Evolutionary conservation across 2,329 filamentous ascomycete genomes (phyloP), one percentile per base, ranked within the genome.

Genomic region (Claviceps africana): DNA sequence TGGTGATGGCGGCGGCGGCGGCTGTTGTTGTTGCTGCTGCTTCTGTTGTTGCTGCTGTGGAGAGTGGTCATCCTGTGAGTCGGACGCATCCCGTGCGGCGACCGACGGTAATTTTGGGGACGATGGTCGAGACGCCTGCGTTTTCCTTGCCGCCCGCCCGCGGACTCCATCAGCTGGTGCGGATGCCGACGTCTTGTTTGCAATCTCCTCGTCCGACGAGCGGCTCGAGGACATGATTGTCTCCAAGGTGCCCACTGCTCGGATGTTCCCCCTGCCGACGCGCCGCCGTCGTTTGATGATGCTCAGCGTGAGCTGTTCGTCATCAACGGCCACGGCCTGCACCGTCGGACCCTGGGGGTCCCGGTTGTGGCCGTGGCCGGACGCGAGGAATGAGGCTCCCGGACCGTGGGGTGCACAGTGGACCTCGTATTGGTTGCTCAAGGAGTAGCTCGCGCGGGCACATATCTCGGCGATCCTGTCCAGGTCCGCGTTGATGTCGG

Each of bases 381-480:
- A 61, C 2, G 64, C 56, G 19, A 72, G 48, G 54, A 80, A 78
- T 1, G 69, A 65, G 1, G 74, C 64, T 3, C 80, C 78, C 1
- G 76, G 77, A 21, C 79, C 79, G 58, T 83, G 80, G 15, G 80
- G 80, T 13, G 76, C 69, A 54, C 82, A 77, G 57, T 84, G 81
- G 7, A 82, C 78, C 59, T 83, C 81, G 59, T 83, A 83, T 60
- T 83, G 80, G 62, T 82, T 82, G 64, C 79, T 82, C 50, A 83
- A 62, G 42, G 79, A 83, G 62, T 83, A 83, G 44, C 77, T 73
- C 13, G 79, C 83, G 35, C 77, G 72, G 39, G 81, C 81, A 65
- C 80, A 84, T 33, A 84, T 83, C 62, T 83, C 80, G 11, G 81
- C 81, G 59, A 84, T 83, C 42, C 78, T 74, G 55, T 83, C 79